These are phyloP conservation scores for Lanmaoa rubissima DNA, from an alignment of 768 basidiomycete genomes.

Conservation along the genomic window DNA sequence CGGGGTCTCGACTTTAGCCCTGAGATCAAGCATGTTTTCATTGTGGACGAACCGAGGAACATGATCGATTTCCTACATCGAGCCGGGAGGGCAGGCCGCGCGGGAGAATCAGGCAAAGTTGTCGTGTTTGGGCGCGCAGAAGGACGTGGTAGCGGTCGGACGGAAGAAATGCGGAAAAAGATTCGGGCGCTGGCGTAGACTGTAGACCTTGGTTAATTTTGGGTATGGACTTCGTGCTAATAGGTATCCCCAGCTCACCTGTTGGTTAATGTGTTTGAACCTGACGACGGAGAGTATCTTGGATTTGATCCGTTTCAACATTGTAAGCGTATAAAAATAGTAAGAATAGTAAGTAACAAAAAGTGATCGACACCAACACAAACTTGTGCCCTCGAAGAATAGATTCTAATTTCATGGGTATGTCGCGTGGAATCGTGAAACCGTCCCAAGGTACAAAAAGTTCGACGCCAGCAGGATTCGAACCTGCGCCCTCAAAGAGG, in stretches of 20 bases:
- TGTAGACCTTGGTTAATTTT: background rate
- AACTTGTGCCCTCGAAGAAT: constrained; percentile 43
- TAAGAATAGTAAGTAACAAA: too few species aligned
- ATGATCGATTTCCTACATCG: constrained; percentile 92
- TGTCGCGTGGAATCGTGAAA: too few species aligned
- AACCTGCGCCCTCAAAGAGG: constrained; percentile 43
- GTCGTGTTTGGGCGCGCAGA: constrained; percentile 72
- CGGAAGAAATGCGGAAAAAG: constrained; percentile 50
- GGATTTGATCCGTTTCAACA: too few species aligned
- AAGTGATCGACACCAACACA: constrained; percentile 20
- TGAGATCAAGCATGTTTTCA: constrained; percentile 75
- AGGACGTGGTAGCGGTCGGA: constrained; percentile 57
- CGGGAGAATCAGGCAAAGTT: constrained; percentile 67
- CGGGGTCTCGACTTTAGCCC: constrained; percentile 88
- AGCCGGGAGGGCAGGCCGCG: constrained; percentile 80
- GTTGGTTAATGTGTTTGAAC: background rate
- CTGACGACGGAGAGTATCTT: too few species aligned
- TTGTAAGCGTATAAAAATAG: too few species aligned
- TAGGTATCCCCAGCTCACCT: background rate
- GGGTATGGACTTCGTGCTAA: background rate
- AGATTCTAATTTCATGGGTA: background rate
- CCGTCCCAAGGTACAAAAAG: background rate
- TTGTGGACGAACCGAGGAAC: constrained; percentile 85
- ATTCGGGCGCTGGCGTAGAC: constrained; percentile 39
- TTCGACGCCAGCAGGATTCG: constrained; percentile 42